These are phyloP conservation scores for Raffaelea deltoideospora DNA, from an alignment of 2,329 filamentous ascomycete genomes.

Conservation along the genomic window DNA sequence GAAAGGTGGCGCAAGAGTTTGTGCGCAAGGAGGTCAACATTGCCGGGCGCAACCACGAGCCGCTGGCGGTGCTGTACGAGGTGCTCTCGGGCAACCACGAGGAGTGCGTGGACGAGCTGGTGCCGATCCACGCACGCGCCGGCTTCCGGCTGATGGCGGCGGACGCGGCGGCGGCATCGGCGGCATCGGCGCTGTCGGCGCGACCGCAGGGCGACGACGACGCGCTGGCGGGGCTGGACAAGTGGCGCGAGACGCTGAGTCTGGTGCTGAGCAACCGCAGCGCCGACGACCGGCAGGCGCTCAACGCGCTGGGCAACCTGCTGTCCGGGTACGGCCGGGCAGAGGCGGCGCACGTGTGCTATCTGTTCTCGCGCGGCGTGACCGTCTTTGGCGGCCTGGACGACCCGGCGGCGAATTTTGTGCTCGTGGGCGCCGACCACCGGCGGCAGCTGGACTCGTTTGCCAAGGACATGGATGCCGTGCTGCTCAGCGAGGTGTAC, in stretches of 20 bases:
- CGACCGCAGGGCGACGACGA: constrained; percentile 51
- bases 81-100: constrained; percentile 88
- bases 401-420: constrained; percentile 62
- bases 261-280: constrained; percentile 83
- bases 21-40: constrained; percentile 88
- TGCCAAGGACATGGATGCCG: constrained; percentile 65
- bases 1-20: constrained; percentile 88
- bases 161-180: constrained; percentile 35
- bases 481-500: constrained; percentile 92
- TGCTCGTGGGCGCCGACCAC: constrained; percentile 70
- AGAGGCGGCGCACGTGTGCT: constrained; percentile 90
- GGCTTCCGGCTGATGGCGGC: constrained; percentile 83
- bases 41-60: constrained; percentile 64
- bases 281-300: constrained; percentile 57
- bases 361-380: constrained; percentile 62
- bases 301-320: constrained; percentile 68
- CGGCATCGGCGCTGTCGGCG: neutral
- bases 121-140: constrained; percentile 80
- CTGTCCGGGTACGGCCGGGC: constrained; percentile 72
- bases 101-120: constrained; percentile 89
- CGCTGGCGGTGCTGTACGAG: constrained; percentile 82
- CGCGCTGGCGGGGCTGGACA: constrained; percentile 70
- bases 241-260: constrained; percentile 82
- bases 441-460: constrained; percentile 54
- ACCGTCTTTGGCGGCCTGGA: constrained; percentile 70